These are phyloP conservation scores for Chenopodium quinoa DNA, from an alignment of 148 eudicot species.

Conservation along the genomic window DNA sequence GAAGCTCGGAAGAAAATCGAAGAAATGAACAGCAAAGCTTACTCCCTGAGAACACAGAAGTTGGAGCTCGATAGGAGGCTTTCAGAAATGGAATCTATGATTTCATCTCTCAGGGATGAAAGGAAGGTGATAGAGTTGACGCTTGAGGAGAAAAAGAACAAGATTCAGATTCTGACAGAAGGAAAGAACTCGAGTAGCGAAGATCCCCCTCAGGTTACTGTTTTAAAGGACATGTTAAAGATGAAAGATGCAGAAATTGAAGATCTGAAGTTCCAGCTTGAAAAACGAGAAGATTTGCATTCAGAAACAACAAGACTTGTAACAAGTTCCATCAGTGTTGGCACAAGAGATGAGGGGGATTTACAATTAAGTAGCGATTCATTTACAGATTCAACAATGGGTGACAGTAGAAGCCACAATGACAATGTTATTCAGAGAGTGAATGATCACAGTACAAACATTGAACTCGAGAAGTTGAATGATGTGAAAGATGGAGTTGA, in stretches of 20 bases:
- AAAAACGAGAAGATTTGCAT: constrained; percentile 14
- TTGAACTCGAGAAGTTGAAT: neutral
- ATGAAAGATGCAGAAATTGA: constrained; percentile 52
- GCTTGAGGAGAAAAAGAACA: constrained; percentile 62
- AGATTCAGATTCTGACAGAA: constrained; percentile 44
- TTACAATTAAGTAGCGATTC: neutral
- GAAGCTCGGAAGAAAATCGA: constrained; percentile 49
- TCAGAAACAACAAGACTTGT: neutral
- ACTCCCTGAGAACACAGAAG: constrained; percentile 53
- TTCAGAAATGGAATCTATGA: constrained; percentile 59
- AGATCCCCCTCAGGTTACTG: constrained; percentile 17
- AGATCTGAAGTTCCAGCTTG: constrained; percentile 32
- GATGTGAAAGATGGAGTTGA: neutral
- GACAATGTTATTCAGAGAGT: neutral
- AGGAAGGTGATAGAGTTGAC: constrained; percentile 49
- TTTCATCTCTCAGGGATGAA: constrained; percentile 70
- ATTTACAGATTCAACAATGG: neutral
- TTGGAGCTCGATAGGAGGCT: constrained; percentile 43
- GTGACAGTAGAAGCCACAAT: constrained; percentile 5
- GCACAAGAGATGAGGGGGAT: neutral
- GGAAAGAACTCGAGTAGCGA: constrained; percentile 18
- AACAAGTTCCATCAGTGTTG: neutral
- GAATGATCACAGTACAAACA: neutral
- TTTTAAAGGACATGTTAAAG: constrained; percentile 33
- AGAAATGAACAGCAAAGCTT: constrained; percentile 56